Evolutionary conservation across 345 rosid species (phyloP).

Genomic region (Melastoma malabathricum): DNA sequence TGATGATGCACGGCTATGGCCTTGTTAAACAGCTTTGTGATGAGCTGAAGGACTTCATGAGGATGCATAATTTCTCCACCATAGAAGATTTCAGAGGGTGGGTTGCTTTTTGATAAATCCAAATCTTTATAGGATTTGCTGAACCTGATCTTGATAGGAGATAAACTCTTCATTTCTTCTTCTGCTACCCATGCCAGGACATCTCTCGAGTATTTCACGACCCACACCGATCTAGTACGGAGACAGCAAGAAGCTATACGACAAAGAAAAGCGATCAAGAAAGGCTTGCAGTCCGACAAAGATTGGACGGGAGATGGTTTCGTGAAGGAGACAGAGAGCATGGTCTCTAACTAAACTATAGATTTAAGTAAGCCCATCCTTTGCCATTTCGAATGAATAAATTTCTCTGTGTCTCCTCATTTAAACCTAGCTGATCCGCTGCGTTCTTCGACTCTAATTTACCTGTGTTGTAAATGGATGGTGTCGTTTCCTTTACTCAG

Average conservation of each 20-base stretch:
- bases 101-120: slow-evolving; percentile 2
- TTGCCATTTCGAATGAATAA: background rate
- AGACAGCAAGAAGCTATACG: slow-evolving; percentile 80
- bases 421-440: no score
- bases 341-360: slow-evolving; percentile 63
- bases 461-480: no score
- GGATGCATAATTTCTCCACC: slow-evolving; percentile 60
- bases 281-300: slow-evolving; percentile 80
- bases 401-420: background rate
- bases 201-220: slow-evolving; percentile 81
- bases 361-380: background rate
- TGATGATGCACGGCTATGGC: slow-evolving; percentile 95
- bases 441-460: no score
- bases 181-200: slow-evolving; percentile 18
- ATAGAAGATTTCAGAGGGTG: slow-evolving; percentile 96
- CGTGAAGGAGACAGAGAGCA: slow-evolving; percentile 81
- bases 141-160: background rate
- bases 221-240: slow-evolving; percentile 69
- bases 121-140: background rate
- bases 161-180: background rate
- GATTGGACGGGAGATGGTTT: slow-evolving; percentile 99
- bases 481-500: no score
- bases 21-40: slow-evolving; percentile 69
- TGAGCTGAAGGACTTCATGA: slow-evolving; percentile 85
- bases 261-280: slow-evolving; percentile 59